These are phyloP conservation scores for Lyophyllum atratum DNA, from an alignment of 768 basidiomycete genomes.

Conservation along the genomic window DNA sequence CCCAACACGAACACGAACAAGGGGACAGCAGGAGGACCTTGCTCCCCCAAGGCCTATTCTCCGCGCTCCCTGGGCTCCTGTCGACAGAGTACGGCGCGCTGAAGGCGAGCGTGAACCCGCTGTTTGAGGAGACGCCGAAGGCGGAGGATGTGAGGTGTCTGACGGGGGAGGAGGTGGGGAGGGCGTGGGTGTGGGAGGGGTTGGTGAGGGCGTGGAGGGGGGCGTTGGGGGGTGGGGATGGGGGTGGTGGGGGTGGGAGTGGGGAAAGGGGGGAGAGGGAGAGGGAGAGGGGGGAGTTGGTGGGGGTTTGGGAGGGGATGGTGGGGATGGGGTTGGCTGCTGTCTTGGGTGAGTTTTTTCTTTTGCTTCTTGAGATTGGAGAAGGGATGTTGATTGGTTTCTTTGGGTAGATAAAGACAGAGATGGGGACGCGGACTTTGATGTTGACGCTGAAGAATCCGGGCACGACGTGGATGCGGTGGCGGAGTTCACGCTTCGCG, in stretches of 20 bases:
- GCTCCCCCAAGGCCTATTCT: slow-evolving; percentile 55
- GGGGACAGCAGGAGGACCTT: slow-evolving; percentile 35
- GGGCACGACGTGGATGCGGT: slow-evolving; percentile 37
- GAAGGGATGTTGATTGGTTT: not conserved
- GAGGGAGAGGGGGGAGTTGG: slow-evolving; percentile 13
- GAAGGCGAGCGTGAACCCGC: slow-evolving; percentile 45
- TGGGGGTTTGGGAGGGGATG: slow-evolving; percentile 62
- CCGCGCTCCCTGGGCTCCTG: slow-evolving; percentile 56
- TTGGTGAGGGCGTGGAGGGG: slow-evolving; percentile 18
- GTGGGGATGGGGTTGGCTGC: slow-evolving; percentile 48
- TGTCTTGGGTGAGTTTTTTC: slow-evolving; percentile 42
- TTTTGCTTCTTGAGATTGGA: not conserved
- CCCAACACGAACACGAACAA: too few species aligned
- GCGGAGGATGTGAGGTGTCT: slow-evolving; percentile 59
- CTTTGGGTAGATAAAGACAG: slow-evolving; percentile 33
- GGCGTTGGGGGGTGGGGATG: slow-evolving; percentile 5
- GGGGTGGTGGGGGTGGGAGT: not conserved
- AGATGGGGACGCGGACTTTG: slow-evolving; percentile 34
- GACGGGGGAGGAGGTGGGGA: slow-evolving; percentile 58
- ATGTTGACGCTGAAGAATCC: slow-evolving; percentile 21
- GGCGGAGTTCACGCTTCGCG: slow-evolving; percentile 40
- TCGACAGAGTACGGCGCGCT: slow-evolving; percentile 52
- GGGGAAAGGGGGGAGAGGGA: slow-evolving; percentile 6
- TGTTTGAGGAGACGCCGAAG: slow-evolving; percentile 56
- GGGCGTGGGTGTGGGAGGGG: slow-evolving; percentile 36